Evolutionary conservation across 495 filamentous ascomycete species (phyloP), one percentile per base, ranked within the genome.

Genomic region (Podospora comata): DNA sequence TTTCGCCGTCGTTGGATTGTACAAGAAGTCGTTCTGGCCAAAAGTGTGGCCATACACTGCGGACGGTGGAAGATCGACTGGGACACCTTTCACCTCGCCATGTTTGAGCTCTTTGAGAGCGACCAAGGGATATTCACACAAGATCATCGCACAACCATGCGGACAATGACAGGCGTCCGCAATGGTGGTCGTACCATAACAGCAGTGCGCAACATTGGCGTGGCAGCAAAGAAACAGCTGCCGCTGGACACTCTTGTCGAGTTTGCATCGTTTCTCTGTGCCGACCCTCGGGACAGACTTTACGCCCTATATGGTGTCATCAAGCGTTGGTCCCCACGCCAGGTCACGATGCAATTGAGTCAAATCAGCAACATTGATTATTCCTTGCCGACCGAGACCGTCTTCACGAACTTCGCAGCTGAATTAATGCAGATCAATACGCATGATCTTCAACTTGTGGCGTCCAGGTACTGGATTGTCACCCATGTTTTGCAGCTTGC

Each of bases 261-360:
- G 54, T 68, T 65, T 34, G 26, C 62, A 4, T 39, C 30, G 15
- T 68, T 68, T 19, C 26, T 59, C 15, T 68, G 67, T n/a, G 54
- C 67, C 9, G 58, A 68, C 28, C 67, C 67, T 3, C 18, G 67
- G 13, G 67, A 68, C 20, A 48, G 67, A 7, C 53, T 68, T 26
- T 68, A 68, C 39, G 67, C 67, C 19, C 32, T 65, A 20, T 68
- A 68, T 30, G 67, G 67, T 28, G 61, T 68, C 18, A 60, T 68
- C 18, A 48, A 68, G 16, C 61, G 59, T 4, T 64, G 67, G 55
- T 64, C 34, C 59, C 53, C 67, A 30, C 39, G 56, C 18, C 16
- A 58, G 55, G 23, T 19, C 55, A 58, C n/a, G 61, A 26, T 48
- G 48, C 18, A 18, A 16, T 4, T 44, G 16, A 34, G 5, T 13